phyloP scores from a whole-genome alignment of 129 eudicot species.

The Dittrichia graveolens region DNA sequence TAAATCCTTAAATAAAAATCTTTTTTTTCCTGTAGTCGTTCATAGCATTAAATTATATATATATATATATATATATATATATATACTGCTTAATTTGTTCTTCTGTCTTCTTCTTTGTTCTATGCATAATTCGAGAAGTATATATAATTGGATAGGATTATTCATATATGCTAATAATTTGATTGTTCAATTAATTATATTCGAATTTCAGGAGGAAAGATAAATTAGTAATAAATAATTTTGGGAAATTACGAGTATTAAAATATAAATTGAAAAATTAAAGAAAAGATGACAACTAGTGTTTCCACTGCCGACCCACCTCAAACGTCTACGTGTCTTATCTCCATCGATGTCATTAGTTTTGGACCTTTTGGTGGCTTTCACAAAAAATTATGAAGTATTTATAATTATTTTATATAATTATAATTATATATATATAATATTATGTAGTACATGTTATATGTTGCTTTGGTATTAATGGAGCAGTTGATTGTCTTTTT shows the following conservation, averaged over 20 bases:
- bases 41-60: neutral
- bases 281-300: conserved; percentile 6
- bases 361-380: conserved; percentile 1
- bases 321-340: conserved; percentile 35
- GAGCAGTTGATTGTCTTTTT: too few relatives aligned
- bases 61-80: neutral
- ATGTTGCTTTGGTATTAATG: too few relatives aligned
- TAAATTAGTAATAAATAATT: neutral
- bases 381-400: neutral
- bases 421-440: too few relatives aligned
- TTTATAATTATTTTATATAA: neutral
- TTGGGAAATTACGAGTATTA: neutral
- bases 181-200: neutral
- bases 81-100: neutral
- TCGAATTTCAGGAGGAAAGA: neutral
- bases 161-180: neutral
- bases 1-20: conserved; percentile 26
- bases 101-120: neutral
- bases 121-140: neutral
- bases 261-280: conserved; percentile 3
- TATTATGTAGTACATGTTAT: too few relatives aligned
- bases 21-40: neutral
- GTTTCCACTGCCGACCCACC: conserved; percentile 26
- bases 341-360: conserved; percentile 16
- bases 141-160: neutral